Evolutionary conservation across 2,329 filamentous ascomycete species (phyloP), one percentile per base, ranked within the genome.

Genomic region (Fusarium sp.): DNA sequence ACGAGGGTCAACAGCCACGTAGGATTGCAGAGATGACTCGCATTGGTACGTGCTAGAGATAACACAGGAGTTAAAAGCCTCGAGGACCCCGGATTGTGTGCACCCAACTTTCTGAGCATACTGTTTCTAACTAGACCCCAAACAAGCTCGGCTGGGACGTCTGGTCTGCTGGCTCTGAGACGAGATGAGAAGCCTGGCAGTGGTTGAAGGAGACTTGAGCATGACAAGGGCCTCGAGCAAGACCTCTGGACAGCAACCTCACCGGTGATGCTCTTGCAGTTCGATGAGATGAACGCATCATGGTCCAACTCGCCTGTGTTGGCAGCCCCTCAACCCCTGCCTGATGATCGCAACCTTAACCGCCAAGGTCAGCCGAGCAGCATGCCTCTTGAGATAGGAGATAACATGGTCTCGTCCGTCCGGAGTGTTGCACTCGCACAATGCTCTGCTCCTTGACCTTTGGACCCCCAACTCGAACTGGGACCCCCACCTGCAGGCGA

Each of bases 1-100:
- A 70, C 55, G 66, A 65, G 69, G 72, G 72, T 61, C 47, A 60
- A 51, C 68, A 75, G 67, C 74, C 70, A 66, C 63, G 62, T 69
- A 57, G 59, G 67, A 56, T 65, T 65, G 66, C 39, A 74, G 32
- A 65, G 59, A 69, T 64, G 51, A 65, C 69, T 69, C 70, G 65
- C 66, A 55, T 74, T 42, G 50, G 69, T 42, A 51, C 45, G 51
- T 63, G 63, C 26, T 35, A 63, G 48, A 74, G 72, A 74, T 69
- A 72, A 69, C 57, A 45, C 51, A 53, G 32, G 30, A 26, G 24
- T 45, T 45, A 26, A 68, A 68, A 55, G 55, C 15, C 45, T 59
- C 26, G 38, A 22, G 35, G 28, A 30, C n/a, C 32, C 48, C 41
- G 6, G 30, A 53, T 58, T 53, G 38, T 28, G n/a, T 41, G 36